These are phyloP conservation scores for Malassezia brasiliensis DNA, from an alignment of 1,284 basidiomycete genomes.

Conservation along the genomic window DNA sequence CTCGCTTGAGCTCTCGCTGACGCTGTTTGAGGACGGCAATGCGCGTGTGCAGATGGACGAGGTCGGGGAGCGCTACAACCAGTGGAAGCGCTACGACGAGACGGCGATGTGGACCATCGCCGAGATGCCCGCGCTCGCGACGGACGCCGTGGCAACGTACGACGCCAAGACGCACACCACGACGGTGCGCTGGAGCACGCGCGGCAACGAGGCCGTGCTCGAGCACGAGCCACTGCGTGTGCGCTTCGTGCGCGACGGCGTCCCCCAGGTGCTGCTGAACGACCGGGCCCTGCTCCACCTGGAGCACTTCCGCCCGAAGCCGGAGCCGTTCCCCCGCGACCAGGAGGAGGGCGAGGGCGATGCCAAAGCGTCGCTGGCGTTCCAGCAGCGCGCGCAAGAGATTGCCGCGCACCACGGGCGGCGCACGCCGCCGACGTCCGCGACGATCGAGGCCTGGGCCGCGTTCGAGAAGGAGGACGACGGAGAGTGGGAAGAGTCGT, in stretches of 20 bases:
- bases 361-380: constrained; percentile 20
- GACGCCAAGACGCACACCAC: constrained; percentile 4
- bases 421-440: not conserved
- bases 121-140: constrained; percentile 25
- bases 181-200: constrained; percentile 17
- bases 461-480: constrained; percentile 55
- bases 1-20: constrained; percentile 29
- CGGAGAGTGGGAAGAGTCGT: constrained; percentile 75
- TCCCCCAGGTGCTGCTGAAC: constrained; percentile 76
- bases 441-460: constrained; percentile 29
- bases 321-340: constrained; percentile 31
- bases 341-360: constrained; percentile 23
- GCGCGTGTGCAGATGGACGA: constrained; percentile 41
- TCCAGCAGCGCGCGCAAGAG: constrained; percentile 19
- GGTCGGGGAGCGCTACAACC: constrained; percentile 27
- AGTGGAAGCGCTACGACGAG: constrained; percentile 39
- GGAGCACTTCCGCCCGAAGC: constrained; percentile 69
- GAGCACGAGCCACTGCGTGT: constrained; percentile 33
- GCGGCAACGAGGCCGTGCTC: constrained; percentile 18
- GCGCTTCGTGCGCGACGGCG: constrained; percentile 58
- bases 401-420: constrained; percentile 2
- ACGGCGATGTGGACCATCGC: constrained; percentile 37
- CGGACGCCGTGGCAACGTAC: constrained; percentile 9
- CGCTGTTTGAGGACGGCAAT: constrained; percentile 39
- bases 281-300: constrained; percentile 83